Evolutionary conservation across 352 stramenopile genomes (phyloP), one percentile per base, ranked within the genome.

Genomic region (Elongisporangium undulatum): DNA sequence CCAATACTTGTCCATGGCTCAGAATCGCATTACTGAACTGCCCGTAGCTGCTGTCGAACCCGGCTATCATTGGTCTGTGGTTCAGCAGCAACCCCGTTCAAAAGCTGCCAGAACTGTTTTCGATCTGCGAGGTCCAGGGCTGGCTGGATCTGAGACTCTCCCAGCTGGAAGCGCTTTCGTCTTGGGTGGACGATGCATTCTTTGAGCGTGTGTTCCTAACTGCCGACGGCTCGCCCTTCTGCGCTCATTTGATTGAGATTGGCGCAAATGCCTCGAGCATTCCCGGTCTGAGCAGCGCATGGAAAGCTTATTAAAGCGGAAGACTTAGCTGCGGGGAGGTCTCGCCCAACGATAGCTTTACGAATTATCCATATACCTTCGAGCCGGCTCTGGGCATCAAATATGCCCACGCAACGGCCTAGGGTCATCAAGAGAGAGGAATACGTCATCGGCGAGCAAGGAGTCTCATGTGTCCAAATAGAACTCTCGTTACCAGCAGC

Each of bases 21-120:
- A 60, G 0, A 75, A 71, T 34, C 69, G 67, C 17, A 68, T 77
- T 10, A 67, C 51, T 1, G 17, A 59, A 7, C 39, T 80, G 0
- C 61, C 66, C 0, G 19, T 34, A 0, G 41, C 57, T 78, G 34
- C 34, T 45, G 1, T 17, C 10, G 34, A 45, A 1, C 17, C 3
- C 34, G 34, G 7, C 1, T 39, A 7, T 39, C 29, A 3, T 13
- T 13, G 12, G 29, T 39, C 29, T 45, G 10, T 4, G 17, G 9
- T 10, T 45, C 1, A 17, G 3, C 17, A 12, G 34, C 10, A 45
- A 45, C 12, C 34, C 34, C 5, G 17, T 45, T 45, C 34, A 17
- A 17, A 17, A 6, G 34, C 34, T 45, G 12, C 34, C 34, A 12
- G 10, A n/a, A n/a, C n/a, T n/a, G n/a, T n/a, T n/a, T n/a, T n/a